phyloP scores from a whole-genome alignment of 2,329 filamentous ascomycete species.

The Aspergillus bombycis region DNA sequence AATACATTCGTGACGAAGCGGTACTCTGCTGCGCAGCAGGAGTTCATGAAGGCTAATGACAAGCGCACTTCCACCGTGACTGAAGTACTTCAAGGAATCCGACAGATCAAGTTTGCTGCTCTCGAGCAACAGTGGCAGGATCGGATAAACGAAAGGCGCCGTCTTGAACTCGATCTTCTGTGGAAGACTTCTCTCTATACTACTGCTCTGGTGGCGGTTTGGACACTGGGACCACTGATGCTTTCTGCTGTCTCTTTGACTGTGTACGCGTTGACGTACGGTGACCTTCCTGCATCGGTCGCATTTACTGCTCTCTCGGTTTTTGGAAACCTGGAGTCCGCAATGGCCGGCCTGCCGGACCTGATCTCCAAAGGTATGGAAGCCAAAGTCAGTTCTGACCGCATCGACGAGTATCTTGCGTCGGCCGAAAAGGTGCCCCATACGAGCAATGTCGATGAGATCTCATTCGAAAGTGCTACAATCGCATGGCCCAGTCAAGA shows the following conservation, averaged over 20 bases:
- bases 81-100: conserved; percentile 74
- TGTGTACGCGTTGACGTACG: conserved; percentile 67
- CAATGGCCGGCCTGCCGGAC: conserved; percentile 72
- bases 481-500: conserved; percentile 74
- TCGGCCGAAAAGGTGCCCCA: conserved; percentile 65
- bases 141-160: conserved; percentile 66
- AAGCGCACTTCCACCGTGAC: conserved; percentile 73
- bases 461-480: conserved; percentile 68
- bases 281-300: conserved; percentile 68
- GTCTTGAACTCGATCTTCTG: conserved; percentile 66
- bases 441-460: conserved; percentile 56
- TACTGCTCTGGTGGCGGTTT: conserved; percentile 65
- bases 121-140: conserved; percentile 73
- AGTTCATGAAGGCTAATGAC: conserved; percentile 74
- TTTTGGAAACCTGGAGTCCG: conserved; percentile 73
- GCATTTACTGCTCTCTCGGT: conserved; percentile 77
- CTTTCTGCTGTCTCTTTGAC: conserved; percentile 72
- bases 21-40: conserved; percentile 67
- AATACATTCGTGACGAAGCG: conserved; percentile 68
- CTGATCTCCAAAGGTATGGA: conserved; percentile 72
- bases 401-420: conserved; percentile 73
- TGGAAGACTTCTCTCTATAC: conserved; percentile 70
- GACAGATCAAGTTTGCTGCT: conserved; percentile 81
- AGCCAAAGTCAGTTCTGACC: conserved; percentile 70
- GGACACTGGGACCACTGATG: conserved; percentile 72